These are phyloP conservation scores for Neonectria faginata DNA, from an alignment of 2,329 filamentous ascomycete species.

Conservation along the genomic window DNA sequence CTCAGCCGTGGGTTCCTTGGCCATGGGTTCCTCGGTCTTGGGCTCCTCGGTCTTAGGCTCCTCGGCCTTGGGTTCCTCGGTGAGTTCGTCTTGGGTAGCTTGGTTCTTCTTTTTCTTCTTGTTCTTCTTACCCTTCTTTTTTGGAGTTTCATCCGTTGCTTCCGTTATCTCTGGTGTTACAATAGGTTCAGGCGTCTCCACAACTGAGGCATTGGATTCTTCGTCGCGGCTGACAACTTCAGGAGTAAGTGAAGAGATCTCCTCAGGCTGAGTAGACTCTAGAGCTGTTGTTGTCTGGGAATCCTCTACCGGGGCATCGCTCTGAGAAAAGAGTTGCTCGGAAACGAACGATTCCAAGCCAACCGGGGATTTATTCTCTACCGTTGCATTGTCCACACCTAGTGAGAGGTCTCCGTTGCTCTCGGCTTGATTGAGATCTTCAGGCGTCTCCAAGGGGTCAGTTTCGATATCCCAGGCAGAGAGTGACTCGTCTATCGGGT, in stretches of 20 bases:
- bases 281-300: slow-evolving; percentile 41
- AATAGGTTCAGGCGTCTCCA: slow-evolving; percentile 8
- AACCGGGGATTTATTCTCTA: slow-evolving; percentile 11
- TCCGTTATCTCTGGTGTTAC: slow-evolving; percentile 21
- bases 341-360: slow-evolving; percentile 43
- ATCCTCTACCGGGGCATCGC: slow-evolving; percentile 40
- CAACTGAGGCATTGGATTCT: slow-evolving; percentile 1
- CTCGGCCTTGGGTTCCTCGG: not conserved
- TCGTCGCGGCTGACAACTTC: slow-evolving; percentile 12
- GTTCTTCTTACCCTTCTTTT: slow-evolving; percentile 51
- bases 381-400: slow-evolving; percentile 11
- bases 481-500: slow-evolving; percentile 14
- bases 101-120: slow-evolving; percentile 49
- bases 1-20: not conserved
- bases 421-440: slow-evolving; percentile 1
- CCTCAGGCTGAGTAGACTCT: slow-evolving; percentile 43
- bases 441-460: slow-evolving; percentile 8
- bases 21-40: not conserved
- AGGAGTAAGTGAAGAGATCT: slow-evolving; percentile 12
- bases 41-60: not conserved
- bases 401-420: not conserved
- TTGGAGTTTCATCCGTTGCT: slow-evolving; percentile 23
- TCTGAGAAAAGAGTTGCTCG: slow-evolving; percentile 50
- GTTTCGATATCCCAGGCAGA: slow-evolving; percentile 24
- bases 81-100: slow-evolving; percentile 3